A percentile compares a stretch with the other conserved stretches of the same genome.
phyloP scores from a whole-genome alignment of 768 basidiomycete genomes.

The Fomitopsis pulvina region DNA sequence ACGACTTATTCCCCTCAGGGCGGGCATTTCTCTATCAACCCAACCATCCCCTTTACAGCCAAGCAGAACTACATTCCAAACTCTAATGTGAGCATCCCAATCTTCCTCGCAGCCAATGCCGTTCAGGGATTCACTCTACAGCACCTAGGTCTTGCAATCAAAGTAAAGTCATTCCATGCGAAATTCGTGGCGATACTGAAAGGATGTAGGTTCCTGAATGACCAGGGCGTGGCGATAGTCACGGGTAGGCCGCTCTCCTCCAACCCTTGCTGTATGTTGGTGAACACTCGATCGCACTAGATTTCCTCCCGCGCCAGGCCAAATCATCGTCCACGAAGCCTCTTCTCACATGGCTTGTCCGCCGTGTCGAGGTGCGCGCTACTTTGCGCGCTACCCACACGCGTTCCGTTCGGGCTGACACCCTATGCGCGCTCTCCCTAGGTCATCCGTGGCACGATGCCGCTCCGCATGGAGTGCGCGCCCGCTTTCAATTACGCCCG shows the following conservation, averaged over 20 bases:
- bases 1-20: constrained; percentile 36
- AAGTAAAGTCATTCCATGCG: constrained; percentile 43
- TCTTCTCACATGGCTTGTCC: constrained; percentile 77
- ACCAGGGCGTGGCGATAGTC: constrained; percentile 78
- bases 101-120: not conserved
- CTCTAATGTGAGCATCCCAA: constrained; percentile 40
- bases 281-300: constrained; percentile 26
- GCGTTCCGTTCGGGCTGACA: not conserved
- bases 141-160: constrained; percentile 68
- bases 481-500: constrained; percentile 97
- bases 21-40: constrained; percentile 88
- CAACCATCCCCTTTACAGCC: constrained; percentile 57
- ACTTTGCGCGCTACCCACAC: not conserved
- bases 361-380: constrained; percentile 59
- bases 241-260: constrained; percentile 43
- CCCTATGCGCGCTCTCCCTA: constrained; percentile 19
- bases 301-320: constrained; percentile 71
- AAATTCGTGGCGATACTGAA: no score
- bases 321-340: constrained; percentile 42
- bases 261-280: not conserved
- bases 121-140: constrained; percentile 14
- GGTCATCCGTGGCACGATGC: constrained; percentile 78
- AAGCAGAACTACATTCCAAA: constrained; percentile 82
- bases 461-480: constrained; percentile 82
- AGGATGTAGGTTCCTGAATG: constrained; percentile 78